A percentile compares a stretch with the other conserved stretches of the same genome.
Evolutionary conservation across 768 basidiomycete genomes (phyloP).

Genomic region (Leccinum uliginosum): DNA sequence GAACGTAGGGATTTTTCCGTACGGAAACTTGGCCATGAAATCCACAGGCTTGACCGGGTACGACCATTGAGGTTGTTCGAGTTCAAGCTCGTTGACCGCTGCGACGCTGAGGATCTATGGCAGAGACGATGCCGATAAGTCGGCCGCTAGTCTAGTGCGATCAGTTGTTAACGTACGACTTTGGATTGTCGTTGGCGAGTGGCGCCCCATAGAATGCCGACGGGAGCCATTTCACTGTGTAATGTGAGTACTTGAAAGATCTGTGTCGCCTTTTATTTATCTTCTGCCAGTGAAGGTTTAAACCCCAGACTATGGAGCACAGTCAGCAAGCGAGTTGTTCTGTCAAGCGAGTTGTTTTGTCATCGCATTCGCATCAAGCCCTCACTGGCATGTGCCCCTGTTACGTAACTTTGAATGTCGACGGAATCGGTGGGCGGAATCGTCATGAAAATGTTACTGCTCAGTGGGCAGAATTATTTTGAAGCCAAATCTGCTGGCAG

Average conservation of each 20-base stretch:
- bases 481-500: too few relatives aligned
- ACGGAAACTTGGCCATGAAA: slow-evolving; percentile 15
- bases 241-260: too few relatives aligned
- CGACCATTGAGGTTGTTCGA: slow-evolving; percentile 11
- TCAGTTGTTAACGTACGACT: slow-evolving; percentile 13
- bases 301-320: not conserved
- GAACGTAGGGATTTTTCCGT: slow-evolving; percentile 22
- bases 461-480: too few relatives aligned
- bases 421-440: too few relatives aligned
- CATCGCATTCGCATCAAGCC: too few relatives aligned
- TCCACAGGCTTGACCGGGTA: slow-evolving; percentile 11
- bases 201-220: slow-evolving; percentile 20
- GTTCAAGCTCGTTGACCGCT: slow-evolving; percentile 14
- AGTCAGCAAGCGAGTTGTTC: not conserved
- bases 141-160: not conserved
- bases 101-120: slow-evolving; percentile 18
- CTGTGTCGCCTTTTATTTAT: slow-evolving; percentile 1
- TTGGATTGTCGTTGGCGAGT: slow-evolving; percentile 19
- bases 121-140: not conserved
- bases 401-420: too few relatives aligned
- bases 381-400: too few relatives aligned
- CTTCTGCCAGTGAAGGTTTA: not conserved
- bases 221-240: slow-evolving; percentile 7
- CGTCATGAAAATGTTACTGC: too few relatives aligned
- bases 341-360: too few relatives aligned